These are phyloP conservation scores for Pulveroboletus sp. DNA, from an alignment of 768 basidiomycete genomes.

Conservation along the genomic window DNA sequence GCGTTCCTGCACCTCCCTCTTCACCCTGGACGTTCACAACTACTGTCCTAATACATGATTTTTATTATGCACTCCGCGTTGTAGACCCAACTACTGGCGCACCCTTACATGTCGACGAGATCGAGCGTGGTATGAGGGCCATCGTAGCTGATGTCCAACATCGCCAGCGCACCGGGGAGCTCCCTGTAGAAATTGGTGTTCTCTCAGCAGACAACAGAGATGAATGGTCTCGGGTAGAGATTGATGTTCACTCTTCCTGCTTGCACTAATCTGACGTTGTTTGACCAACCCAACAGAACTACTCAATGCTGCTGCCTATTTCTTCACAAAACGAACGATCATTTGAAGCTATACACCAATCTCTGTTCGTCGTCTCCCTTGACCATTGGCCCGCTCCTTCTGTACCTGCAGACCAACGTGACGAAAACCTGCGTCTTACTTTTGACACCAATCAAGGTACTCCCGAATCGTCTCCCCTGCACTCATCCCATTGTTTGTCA, in stretches of 20 bases:
- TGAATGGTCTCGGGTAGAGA: constrained; percentile 68
- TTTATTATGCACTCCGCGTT: constrained; percentile 74
- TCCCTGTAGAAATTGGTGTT: constrained; percentile 57
- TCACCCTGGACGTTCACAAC: constrained; percentile 46
- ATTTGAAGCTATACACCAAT: constrained; percentile 62
- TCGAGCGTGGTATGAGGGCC: constrained; percentile 43
- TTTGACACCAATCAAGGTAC: constrained; percentile 24
- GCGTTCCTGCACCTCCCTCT: constrained; percentile 39
- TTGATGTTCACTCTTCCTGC: not conserved
- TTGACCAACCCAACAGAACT: constrained; percentile 43
- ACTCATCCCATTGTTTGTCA: constrained; percentile 8
- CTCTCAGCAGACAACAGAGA: constrained; percentile 81
- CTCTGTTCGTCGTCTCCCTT: constrained; percentile 75
- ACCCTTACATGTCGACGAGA: constrained; percentile 33
- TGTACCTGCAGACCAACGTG: constrained; percentile 16
- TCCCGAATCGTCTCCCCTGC: not conserved
- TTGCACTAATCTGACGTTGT: not conserved
- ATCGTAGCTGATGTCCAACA: constrained; percentile 54
- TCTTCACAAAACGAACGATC: constrained; percentile 59
- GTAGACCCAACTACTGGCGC: constrained; percentile 31
- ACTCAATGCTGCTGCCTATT: constrained; percentile 60
- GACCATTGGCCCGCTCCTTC: constrained; percentile 58
- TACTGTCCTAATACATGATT: constrained; percentile 69
- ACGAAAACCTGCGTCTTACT: constrained; percentile 29
- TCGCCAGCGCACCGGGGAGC: constrained; percentile 49